Evolutionary conservation across 352 stramenopile genomes (phyloP).

Genomic region (Aphanomyces stellatus): DNA sequence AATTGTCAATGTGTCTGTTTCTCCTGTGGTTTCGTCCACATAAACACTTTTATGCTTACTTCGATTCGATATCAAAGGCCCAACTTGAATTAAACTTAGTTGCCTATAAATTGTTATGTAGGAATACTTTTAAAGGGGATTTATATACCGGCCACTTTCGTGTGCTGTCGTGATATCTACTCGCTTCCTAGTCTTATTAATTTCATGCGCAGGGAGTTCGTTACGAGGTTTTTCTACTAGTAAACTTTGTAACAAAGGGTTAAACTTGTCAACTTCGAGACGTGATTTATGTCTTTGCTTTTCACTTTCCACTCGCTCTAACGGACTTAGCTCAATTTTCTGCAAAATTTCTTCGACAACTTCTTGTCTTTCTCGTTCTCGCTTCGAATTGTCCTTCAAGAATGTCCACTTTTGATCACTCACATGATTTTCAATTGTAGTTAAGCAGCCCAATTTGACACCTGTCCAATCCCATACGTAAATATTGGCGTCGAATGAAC

Average conservation of each 20-base stretch:
- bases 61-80: not conserved
- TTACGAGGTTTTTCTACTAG: not conserved
- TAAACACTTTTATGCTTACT: not conserved
- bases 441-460: constrained; percentile 46
- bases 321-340: constrained; percentile 40
- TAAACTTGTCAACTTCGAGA: constrained; percentile 20
- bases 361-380: constrained; percentile 31
- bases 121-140: not conserved
- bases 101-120: not conserved
- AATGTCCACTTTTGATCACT: constrained; percentile 43
- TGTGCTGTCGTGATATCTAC: not conserved
- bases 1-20: not conserved
- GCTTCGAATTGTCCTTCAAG: constrained; percentile 40
- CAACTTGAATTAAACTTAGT: constrained; percentile 6
- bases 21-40: not conserved
- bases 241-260: not conserved
- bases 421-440: constrained; percentile 43
- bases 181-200: not conserved
- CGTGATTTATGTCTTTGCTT: constrained; percentile 32
- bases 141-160: not conserved
- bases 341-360: constrained; percentile 33
- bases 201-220: not conserved
- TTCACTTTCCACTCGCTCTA: constrained; percentile 27
- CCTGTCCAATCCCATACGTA: constrained; percentile 66
- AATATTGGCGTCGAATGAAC: constrained; percentile 50